phyloP scores from a whole-genome alignment of 306 rosid species.

The Mucuna pruriens region DNA sequence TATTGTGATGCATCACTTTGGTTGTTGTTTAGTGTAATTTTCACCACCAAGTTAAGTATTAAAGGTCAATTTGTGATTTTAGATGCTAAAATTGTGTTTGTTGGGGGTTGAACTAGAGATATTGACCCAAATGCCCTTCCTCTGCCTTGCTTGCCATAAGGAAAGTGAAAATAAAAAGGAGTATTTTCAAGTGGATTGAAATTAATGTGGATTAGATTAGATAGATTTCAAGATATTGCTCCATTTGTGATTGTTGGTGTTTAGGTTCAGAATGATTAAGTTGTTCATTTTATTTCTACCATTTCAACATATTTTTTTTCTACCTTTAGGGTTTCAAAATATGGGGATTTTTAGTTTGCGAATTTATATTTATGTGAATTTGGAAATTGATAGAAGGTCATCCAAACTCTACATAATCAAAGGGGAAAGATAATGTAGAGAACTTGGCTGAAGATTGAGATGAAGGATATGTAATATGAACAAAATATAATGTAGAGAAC shows the following conservation, averaged over 20 bases:
- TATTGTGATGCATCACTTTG: not conserved
- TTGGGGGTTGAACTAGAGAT: not conserved
- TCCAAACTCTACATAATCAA: not conserved
- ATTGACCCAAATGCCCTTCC: not conserved
- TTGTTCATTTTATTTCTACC: too few relatives aligned
- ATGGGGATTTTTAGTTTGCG: not conserved
- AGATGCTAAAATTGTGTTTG: not conserved
- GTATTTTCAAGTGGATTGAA: not conserved
- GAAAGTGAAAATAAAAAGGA: not conserved
- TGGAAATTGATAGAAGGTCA: slow-evolving; percentile 15
- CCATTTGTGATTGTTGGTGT: not conserved
- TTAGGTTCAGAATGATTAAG: not conserved
- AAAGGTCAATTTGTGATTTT: not conserved
- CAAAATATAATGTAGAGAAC: too few relatives aligned
- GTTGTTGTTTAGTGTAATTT: not conserved
- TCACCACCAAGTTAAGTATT: not conserved
- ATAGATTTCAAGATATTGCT: slow-evolving; percentile 2
- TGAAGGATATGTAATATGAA: not conserved
- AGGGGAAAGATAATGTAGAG: not conserved
- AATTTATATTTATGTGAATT: slow-evolving; percentile 12
- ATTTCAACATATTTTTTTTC: too few relatives aligned
- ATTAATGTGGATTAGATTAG: not conserved
- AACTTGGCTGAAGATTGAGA: slow-evolving; percentile 8
- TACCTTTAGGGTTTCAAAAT: not conserved
- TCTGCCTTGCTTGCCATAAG: not conserved